phyloP scores from a whole-genome alignment of 805 yeast species.

The Hanseniaspora taiwanica region DNA sequence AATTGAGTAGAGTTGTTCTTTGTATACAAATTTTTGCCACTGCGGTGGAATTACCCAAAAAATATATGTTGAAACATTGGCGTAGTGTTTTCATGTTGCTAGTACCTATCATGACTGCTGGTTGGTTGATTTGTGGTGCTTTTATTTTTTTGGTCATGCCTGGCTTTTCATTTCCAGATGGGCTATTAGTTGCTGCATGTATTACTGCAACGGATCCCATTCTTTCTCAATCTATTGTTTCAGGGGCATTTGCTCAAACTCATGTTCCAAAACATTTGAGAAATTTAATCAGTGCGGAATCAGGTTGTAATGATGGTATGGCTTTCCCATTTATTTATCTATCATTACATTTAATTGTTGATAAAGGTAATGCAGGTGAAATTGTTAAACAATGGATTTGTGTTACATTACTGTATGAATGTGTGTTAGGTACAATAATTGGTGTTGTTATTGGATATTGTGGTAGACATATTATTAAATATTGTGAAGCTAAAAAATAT shows the following conservation, averaged over 20 bases:
- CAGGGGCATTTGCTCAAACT: slow-evolving; percentile 69
- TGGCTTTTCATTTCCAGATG: slow-evolving; percentile 53
- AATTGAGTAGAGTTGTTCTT: slow-evolving; percentile 67
- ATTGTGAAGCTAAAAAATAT: slow-evolving; percentile 53
- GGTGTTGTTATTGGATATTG: slow-evolving; percentile 63
- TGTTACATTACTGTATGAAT: slow-evolving; percentile 67
- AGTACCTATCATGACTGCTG: slow-evolving; percentile 79
- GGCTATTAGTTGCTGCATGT: slow-evolving; percentile 70
- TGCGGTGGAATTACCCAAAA: slow-evolving; percentile 84
- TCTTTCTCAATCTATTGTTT: slow-evolving; percentile 88
- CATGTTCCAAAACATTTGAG: slow-evolving; percentile 72
- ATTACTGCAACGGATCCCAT: slow-evolving; percentile 94
- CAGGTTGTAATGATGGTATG: slow-evolving; percentile 92
- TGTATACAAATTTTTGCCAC: slow-evolving; percentile 88
- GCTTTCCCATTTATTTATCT: slow-evolving; percentile 82
- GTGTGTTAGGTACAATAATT: slow-evolving; percentile 62
- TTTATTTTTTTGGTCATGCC: slow-evolving; percentile 73
- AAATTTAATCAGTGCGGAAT: slow-evolving; percentile 63
- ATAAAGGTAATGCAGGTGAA: slow-evolving; percentile 39
- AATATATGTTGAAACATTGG: slow-evolving; percentile 81
- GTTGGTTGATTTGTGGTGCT: slow-evolving; percentile 75
- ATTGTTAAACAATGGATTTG: slow-evolving; percentile 73
- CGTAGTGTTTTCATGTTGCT: slow-evolving; percentile 57
- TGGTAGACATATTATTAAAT: slow-evolving; percentile 58
- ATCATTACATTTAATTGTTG: slow-evolving; percentile 53